Evolutionary conservation across 805 yeast species (phyloP), one percentile per base, ranked within the genome.

Genomic region (Pichia cephalocereana): DNA sequence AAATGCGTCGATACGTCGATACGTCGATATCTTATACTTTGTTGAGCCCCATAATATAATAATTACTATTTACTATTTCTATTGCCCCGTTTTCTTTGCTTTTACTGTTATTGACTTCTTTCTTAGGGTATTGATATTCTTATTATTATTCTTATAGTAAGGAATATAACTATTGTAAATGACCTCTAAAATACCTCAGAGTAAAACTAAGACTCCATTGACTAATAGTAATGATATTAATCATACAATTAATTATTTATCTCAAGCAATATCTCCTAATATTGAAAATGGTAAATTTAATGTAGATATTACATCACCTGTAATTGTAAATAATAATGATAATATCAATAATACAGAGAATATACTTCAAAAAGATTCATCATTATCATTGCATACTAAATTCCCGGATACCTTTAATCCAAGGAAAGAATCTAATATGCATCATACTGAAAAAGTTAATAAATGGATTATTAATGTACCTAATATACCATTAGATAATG

Each of bases 401-500:
- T 71, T 77, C 46, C 82, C 83, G 1, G 51, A 66, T 1, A 57
- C 58, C 14, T 83, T 84, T 58, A 74, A 82, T 50, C 91, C 91
- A 12, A 70, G 87, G 57, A 64, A 64, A 31, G 79, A 80, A 3
- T 66, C 74, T 9, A 80, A 79, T 60, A 83, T 85, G 89, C 71
- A 79, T 1, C 76, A 72, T 52, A 68, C 64, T 43, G 91, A 85
- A 56, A 85, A 84, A 56, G 85, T 85, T 1, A 69, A 70, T 38
- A 65, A 61, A 8, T 85, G 93, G 93, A 73, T 85, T 36, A 65
- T 67, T 4, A 69, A 70, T 30, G 72, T 85, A 4, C 90, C 90
- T 1, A 58, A 71, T 9, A 14, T 37, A 4, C 70, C 64, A 45
- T 58, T 65, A 0, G 52, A 62, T 18, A 43, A 40, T 23, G 57